phyloP scores from a whole-genome alignment of 148 eudicot species.

The Suaeda aralocaspica region DNA sequence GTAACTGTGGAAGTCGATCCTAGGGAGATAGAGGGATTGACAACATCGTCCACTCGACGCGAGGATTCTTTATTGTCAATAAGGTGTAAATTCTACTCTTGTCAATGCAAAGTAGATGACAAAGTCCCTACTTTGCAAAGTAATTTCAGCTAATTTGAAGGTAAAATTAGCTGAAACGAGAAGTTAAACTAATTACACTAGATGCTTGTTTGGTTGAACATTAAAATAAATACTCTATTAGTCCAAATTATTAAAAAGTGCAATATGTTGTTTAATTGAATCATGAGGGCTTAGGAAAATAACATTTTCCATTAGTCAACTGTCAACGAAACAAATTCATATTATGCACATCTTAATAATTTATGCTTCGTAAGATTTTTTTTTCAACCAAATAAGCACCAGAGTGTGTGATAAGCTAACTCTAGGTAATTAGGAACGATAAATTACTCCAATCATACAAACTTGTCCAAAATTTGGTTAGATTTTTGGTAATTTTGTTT shows the following conservation, averaged over 20 bases:
- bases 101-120: neutral
- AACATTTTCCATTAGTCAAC: no score
- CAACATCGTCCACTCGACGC: neutral
- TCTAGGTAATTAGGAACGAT: neutral
- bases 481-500: no score
- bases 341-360: neutral
- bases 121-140: neutral
- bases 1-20: conserved; percentile 1
- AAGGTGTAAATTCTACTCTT: conserved; percentile 2
- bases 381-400: neutral
- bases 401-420: neutral
- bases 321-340: neutral
- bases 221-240: no score
- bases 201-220: neutral
- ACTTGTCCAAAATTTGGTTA: neutral
- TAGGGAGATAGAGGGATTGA: conserved; percentile 5
- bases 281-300: no score
- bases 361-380: neutral
- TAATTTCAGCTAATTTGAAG: neutral
- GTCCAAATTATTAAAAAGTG: no score
- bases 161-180: neutral
- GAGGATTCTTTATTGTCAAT: conserved; percentile 3
- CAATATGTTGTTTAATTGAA: no score
- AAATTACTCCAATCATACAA: neutral
- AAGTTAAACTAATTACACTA: neutral